Evolutionary conservation across 257 asterid species (phyloP), one percentile per base, ranked within the genome.

Genomic region (Fraxinus cuspidata): DNA sequence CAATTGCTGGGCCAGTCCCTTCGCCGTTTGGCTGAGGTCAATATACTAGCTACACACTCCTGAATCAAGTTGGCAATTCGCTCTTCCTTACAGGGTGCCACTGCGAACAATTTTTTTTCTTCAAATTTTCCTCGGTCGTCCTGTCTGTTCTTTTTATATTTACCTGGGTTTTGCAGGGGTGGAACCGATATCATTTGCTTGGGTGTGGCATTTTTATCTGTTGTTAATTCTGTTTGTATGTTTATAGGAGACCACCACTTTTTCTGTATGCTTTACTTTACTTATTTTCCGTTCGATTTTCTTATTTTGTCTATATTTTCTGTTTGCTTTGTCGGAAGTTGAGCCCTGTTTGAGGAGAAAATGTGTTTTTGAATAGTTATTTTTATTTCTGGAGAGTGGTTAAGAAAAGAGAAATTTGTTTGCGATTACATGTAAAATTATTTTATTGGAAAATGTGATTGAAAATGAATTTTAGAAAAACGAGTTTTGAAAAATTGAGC

Each of bases 1-100:
- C 97, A 25, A 91, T 93, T 79, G 92, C 93, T 4, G 96, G 87
- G 67, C 98, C 98, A 6, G 94, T 92, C 79, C 97, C 98, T 82
- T 87, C 98, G 1, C 98, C 98, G 4, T 94, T 94, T 73, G 96
- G 97, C 82, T 94, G 87, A 91, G 73, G 66, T 71, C 31, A 23
- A 60, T 76, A 28, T 38, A 28, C 56, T 56, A 56, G 65, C 25
- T 28, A 67, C 25, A 21, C 72, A 6, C 37, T 19, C 31, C 60
- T 21, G 38, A 74, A 68, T 70, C 38, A 12, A 28, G 80, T 56
- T 44, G 19, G 42, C 49, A 21, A 11, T 19, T 40, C 9, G 10
- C 32, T 35, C 75, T 23, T 60, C 68, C 32, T 56, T 56, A 18
- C 3, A 4, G 23, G 66, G 66, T 21, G 66, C 66, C 66, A 58